Evolutionary conservation across 208 protist species (phyloP), one percentile per base, ranked within the genome.

Genomic region (Trypanosoma rangeli): DNA sequence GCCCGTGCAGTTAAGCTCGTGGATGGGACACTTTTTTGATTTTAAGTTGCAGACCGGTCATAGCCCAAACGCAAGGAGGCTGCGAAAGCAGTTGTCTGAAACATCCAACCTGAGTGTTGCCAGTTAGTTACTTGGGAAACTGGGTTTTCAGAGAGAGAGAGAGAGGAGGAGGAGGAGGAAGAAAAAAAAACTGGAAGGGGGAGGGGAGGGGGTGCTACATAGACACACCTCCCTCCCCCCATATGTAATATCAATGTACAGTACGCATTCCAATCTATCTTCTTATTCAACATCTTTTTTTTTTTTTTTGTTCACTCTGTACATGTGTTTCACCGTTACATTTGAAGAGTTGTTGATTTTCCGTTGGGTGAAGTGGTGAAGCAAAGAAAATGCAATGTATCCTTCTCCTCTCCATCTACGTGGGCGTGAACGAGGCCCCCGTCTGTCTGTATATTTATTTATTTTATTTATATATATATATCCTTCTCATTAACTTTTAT

Each of bases 241-340:
- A 16, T 46, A 46, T 5, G 42, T 3, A 18, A 53, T 53, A 53
- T 2, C 16, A 26, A 53, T 53, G 22, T 53, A 26, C 2, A 53
- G 1, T 53, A 53, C 22, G 24, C 49, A 26, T 53, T 9, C n/a
- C 16, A 26, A 26, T 50, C 2, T 15, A n/a, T 53, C n/a, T 31
- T 20, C 13, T 31, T 56, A 33, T 65, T 16, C n/a, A n/a, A n/a
- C n/a, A n/a, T 74, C 31, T 53, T 62, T 64, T 49, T n/a, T 7
- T 48, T 39, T 46, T 28, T 60, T 59, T 33, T 48, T 44, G 35
- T 33, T 61, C 15, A 37, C 42, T 46, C 13, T 46, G 42, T 18
- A 16, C 13, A 46, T 46, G 42, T 46, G 42, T 16, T 9, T 46
- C 42, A 46, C 42, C 12, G 13, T 16, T 1, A 20, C 42, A 16